Conservation (phyloP, 1,284 basidiomycete genomes). For the Ganoderma boninense region DNA sequence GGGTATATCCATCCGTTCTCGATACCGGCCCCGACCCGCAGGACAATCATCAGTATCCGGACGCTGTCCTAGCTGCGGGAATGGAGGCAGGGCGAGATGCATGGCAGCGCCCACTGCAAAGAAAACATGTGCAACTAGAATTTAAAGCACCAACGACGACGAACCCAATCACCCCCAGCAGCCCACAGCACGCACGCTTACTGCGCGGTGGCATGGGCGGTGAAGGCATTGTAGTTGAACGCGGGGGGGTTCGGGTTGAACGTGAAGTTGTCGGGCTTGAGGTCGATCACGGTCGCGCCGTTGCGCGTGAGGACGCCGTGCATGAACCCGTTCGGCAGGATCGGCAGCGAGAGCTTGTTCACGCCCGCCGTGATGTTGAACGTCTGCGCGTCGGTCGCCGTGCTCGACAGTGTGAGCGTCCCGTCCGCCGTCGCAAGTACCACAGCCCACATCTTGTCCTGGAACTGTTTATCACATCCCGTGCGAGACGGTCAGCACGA, state of each 20-base stretch:
- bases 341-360: conserved; percentile 70
- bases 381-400: conserved; percentile 51
- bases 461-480: conserved; percentile 41
- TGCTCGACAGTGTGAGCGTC: conserved; percentile 60
- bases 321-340: conserved; percentile 67
- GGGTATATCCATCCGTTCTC: conserved; percentile 10
- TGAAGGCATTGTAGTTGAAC: conserved; percentile 76
- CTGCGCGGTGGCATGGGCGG: conserved; percentile 49
- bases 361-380: conserved; percentile 66
- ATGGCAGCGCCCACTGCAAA: conserved; percentile 18
- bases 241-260: conserved; percentile 60
- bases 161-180: neutral
- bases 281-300: conserved; percentile 59
- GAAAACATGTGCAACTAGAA: neutral
- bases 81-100: neutral
- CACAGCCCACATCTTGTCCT: conserved; percentile 71
- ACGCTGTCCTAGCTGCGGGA: neutral
- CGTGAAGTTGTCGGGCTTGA: conserved; percentile 56
- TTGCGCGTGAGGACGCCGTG: conserved; percentile 64
- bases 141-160: neutral
- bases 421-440: conserved; percentile 68
- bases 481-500: neutral
- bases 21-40: conserved; percentile 17
- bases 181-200: conserved; percentile 5
- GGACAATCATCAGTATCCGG: conserved; percentile 10